Conservation (phyloP, 495 filamentous ascomycete species). For the Oidiodendron maius region DNA sequence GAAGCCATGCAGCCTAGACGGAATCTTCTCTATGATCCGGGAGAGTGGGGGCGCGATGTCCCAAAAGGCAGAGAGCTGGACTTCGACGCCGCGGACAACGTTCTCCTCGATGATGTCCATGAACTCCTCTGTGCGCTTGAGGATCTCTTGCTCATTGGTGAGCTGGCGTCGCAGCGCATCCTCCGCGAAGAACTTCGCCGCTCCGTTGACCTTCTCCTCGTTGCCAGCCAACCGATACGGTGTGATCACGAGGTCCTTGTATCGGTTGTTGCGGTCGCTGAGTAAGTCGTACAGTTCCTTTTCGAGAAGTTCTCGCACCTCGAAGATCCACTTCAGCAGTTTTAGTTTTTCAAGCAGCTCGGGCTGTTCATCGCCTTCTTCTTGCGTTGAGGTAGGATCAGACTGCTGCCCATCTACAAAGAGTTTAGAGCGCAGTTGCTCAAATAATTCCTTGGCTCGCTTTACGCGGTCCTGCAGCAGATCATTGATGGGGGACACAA, state of each 20-base stretch:
- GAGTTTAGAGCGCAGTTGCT: constrained; percentile 62
- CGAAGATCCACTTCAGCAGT: constrained; percentile 94
- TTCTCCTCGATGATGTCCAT: constrained; percentile 76
- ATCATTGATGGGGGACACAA: constrained; percentile 71
- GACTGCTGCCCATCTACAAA: constrained; percentile 66
- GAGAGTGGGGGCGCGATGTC: constrained; percentile 85
- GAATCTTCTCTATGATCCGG: constrained; percentile 71
- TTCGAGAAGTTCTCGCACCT: constrained; percentile 81
- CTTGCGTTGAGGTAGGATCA: constrained; percentile 76
- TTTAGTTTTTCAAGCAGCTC: constrained; percentile 93
- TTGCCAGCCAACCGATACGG: constrained; percentile 70
- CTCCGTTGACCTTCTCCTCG: constrained; percentile 68
- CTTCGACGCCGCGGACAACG: constrained; percentile 80
- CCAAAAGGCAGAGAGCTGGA: constrained; percentile 91
- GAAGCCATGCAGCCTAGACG: constrained; percentile 32
- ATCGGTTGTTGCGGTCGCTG: constrained; percentile 76
- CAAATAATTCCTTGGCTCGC: constrained; percentile 59
- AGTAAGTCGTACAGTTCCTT: constrained; percentile 78
- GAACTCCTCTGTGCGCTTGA: constrained; percentile 72
- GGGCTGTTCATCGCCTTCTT: constrained; percentile 92
- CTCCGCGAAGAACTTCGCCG: constrained; percentile 71
- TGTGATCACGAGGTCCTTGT: constrained; percentile 70
- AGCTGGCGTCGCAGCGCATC: constrained; percentile 65
- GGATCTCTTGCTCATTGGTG: constrained; percentile 57
- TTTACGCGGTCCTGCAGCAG: constrained; percentile 61